These are phyloP conservation scores for Mortierella alpina DNA, from an alignment of 192 early-diverging fungal species.

Conservation along the genomic window DNA sequence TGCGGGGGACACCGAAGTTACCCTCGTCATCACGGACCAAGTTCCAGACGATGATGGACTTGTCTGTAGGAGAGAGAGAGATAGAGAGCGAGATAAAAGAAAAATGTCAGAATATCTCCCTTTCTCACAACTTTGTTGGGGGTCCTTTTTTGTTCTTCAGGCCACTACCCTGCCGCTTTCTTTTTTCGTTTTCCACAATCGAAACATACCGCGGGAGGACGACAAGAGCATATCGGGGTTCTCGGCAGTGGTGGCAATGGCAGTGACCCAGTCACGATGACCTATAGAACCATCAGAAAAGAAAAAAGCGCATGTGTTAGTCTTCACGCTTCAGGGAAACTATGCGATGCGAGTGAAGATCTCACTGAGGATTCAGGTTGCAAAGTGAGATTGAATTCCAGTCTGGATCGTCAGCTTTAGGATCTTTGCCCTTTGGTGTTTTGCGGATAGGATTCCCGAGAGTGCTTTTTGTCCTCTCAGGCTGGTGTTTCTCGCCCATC, in stretches of 20 bases:
- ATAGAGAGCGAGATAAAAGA: background rate
- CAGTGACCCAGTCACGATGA: constrained; percentile 93
- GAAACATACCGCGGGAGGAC: constrained; percentile 88
- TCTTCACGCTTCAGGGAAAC: background rate
- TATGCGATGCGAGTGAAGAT: background rate
- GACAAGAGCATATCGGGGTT: constrained; percentile 97
- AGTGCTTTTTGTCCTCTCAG: background rate
- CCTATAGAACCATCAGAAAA: constrained; percentile 56
- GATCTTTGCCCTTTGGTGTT: background rate
- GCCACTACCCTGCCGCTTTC: background rate
- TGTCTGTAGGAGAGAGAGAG: constrained; percentile 71
- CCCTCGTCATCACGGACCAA: constrained; percentile 89
- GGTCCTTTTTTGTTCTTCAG: background rate
- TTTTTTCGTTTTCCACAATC: background rate
- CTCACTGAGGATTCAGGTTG: background rate
- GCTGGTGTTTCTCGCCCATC: background rate
- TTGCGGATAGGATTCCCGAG: background rate
- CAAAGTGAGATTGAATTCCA: background rate
- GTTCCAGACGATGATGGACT: constrained; percentile 98
- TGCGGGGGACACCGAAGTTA: constrained; percentile 91
- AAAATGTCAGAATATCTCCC: constrained; percentile 3
- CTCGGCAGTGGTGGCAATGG: constrained; percentile 97
- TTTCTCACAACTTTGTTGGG: background rate
- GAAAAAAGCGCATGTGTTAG: background rate
- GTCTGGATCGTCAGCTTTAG: background rate